Evolutionary conservation across 2,329 filamentous ascomycete genomes (phyloP), one percentile per base, ranked within the genome.

Genomic region (Sporothrix variecibatus): DNA sequence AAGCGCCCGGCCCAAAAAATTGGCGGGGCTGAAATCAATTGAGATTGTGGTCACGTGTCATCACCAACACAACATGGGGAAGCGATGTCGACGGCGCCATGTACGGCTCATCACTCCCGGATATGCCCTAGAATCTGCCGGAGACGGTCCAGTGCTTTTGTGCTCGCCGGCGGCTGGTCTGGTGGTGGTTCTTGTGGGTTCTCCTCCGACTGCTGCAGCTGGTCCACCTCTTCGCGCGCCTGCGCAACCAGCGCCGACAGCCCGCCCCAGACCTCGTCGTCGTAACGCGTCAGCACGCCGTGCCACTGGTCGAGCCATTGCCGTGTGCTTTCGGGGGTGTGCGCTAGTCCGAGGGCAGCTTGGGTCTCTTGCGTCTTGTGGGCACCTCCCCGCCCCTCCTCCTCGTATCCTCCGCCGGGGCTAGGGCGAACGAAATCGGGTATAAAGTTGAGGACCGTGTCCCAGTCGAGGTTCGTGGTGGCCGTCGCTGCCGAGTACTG

Each of bases 191-290:
- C 15, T 43, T 43, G 40, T 43, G 6, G 40, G 77, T 49, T 77
- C 20, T 76, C 75, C 46, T 75, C 60, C 15, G 74, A 73, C 38
- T 79, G 77, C 71, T 82, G 79, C 31, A 85, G 79, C 34, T 83
- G 79, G 67, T 86, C 82, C 26, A 92, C 80, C 79, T 93, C 91
- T 64, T 81, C 81, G 73, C 83, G 83, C 3, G 91, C 91, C 75
- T 88, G 85, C 69, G 84, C 82, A 11, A 90, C 86, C 46, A 92
- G 82, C 3, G 87, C 84, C 40, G 85, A 81, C 26, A 93, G 80
- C 73, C 88, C 89, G 26, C 91, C 91, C 91, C 91, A 93, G 31
- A 93, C 90, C 73, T 92, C 88, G 78, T 92, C 89, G 0, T 86
- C 86, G 77, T 92, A 91, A 46, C 84, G 82, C 1, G 83, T 85